phyloP scores from a whole-genome alignment of 305 asterid genomes.

The Ajuga reptans region DNA sequence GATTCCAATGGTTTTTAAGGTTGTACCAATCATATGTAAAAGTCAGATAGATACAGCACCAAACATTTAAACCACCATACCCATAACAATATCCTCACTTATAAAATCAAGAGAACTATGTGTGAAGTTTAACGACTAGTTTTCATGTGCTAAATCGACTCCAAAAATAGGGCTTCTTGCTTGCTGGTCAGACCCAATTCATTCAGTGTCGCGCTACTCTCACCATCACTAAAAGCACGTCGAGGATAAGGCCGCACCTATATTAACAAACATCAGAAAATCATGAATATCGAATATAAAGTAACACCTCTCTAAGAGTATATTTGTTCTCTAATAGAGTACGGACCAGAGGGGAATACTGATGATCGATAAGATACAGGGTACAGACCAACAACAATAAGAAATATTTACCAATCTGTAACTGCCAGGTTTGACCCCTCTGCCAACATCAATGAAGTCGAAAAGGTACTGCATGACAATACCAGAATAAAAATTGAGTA shows the following conservation, averaged over 20 bases:
- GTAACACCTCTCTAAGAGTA: background rate
- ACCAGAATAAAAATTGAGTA: slow-evolving; percentile 8
- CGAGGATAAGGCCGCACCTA: slow-evolving; percentile 96
- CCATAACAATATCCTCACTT: too few relatives aligned
- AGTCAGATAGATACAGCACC: background rate
- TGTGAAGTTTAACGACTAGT: background rate
- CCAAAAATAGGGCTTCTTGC: slow-evolving; percentile 92
- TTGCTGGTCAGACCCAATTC: slow-evolving; percentile 92
- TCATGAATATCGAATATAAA: background rate
- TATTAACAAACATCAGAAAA: background rate
- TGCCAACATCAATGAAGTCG: slow-evolving; percentile 79
- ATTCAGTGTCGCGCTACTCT: slow-evolving; percentile 44
- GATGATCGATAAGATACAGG: background rate
- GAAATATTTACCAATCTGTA: slow-evolving; percentile 71
- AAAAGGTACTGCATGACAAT: slow-evolving; percentile 55
- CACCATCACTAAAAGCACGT: slow-evolving; percentile 68
- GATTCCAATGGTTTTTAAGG: slow-evolving; percentile 21
- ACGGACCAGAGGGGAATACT: background rate
- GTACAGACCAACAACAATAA: background rate
- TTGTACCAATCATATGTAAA: slow-evolving; percentile 14
- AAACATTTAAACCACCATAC: slow-evolving; percentile 3
- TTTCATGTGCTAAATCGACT: slow-evolving; percentile 43
- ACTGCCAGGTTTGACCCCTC: slow-evolving; percentile 72
- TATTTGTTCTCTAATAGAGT: background rate
- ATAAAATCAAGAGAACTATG: background rate